A percentile compares a stretch with the other conserved stretches of the same genome.
These are phyloP conservation scores for Monosporascus sp. DNA, from an alignment of 2,329 filamentous ascomycete species.

Conservation along the genomic window DNA sequence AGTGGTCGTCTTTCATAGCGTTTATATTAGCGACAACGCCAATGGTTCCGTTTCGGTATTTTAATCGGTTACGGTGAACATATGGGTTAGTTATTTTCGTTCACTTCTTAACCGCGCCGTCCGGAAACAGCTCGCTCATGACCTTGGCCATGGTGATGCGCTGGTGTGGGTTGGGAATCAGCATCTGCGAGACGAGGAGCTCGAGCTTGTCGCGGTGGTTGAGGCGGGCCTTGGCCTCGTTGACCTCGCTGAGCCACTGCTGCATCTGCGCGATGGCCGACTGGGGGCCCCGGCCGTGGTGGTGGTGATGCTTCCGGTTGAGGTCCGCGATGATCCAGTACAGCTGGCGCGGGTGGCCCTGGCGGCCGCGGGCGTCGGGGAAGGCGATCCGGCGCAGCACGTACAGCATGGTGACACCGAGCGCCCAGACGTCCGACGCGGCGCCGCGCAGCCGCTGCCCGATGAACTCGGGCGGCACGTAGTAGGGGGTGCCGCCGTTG, in stretches of 20 bases:
- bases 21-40: no score
- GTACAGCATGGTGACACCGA: constrained; percentile 58
- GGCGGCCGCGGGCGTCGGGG: constrained; percentile 46
- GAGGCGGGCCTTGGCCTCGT: constrained; percentile 41
- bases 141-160: constrained; percentile 52
- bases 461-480: constrained; percentile 58
- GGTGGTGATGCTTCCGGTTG: constrained; percentile 34
- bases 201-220: constrained; percentile 45
- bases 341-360: constrained; percentile 43
- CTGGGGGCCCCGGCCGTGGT: constrained; percentile 10
- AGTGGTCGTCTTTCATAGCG: no score
- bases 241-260: constrained; percentile 51
- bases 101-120: constrained; percentile 23
- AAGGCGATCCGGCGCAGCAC: constrained; percentile 51
- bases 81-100: background rate
- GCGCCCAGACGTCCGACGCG: constrained; percentile 55
- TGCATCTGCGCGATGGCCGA: constrained; percentile 50
- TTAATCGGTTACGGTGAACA: no score
- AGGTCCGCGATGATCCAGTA: constrained; percentile 57
- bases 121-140: constrained; percentile 36
- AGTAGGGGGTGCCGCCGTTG: constrained; percentile 56
- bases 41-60: no score
- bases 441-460: constrained; percentile 48
- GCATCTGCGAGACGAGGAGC: constrained; percentile 48
- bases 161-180: constrained; percentile 45